A percentile compares a stretch with the other conserved stretches of the same genome.
Evolutionary conservation across 768 basidiomycete species (phyloP).

Genomic region (Cytidiella melzeri): DNA sequence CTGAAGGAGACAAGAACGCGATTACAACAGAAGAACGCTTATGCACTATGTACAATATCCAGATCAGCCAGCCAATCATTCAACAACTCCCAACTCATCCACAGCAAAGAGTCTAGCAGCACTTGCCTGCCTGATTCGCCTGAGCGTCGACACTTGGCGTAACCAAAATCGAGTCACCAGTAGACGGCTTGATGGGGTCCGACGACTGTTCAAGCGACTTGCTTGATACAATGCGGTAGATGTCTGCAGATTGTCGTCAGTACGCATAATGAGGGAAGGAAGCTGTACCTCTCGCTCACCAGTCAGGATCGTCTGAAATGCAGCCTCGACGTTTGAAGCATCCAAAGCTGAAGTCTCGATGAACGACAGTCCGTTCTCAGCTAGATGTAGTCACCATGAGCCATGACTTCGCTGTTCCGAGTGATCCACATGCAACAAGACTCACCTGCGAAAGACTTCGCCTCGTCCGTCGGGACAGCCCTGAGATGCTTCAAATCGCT

Average conservation of each 20-base stretch:
- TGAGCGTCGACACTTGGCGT: slow-evolving; percentile 65
- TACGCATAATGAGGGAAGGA: neutral
- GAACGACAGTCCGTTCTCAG: slow-evolving; percentile 88
- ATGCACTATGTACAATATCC: slow-evolving; percentile 14
- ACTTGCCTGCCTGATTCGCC: slow-evolving; percentile 50
- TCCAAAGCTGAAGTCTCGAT: slow-evolving; percentile 99
- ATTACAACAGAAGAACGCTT: slow-evolving; percentile 14
- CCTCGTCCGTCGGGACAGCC: slow-evolving; percentile 96
- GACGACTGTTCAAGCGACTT: slow-evolving; percentile 86
- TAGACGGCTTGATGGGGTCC: slow-evolving; percentile 71
- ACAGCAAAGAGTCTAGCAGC: slow-evolving; percentile 40
- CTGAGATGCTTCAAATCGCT: slow-evolving; percentile 97
- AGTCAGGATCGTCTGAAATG: slow-evolving; percentile 94
- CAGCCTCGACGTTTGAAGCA: slow-evolving; percentile 95
- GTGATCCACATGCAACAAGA: slow-evolving; percentile 14
- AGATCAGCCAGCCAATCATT: slow-evolving; percentile 8
- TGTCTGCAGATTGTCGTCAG: slow-evolving; percentile 47
- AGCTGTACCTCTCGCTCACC: slow-evolving; percentile 41
- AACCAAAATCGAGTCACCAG: slow-evolving; percentile 82
- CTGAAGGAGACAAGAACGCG: neutral
- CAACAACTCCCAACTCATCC: neutral
- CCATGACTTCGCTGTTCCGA: neutral
- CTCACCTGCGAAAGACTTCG: slow-evolving; percentile 83
- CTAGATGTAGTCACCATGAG: slow-evolving; percentile 32
- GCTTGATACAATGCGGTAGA: slow-evolving; percentile 95